Conservation (phyloP, 2,329 filamentous ascomycete genomes). For the Colletotrichum sp. region DNA sequence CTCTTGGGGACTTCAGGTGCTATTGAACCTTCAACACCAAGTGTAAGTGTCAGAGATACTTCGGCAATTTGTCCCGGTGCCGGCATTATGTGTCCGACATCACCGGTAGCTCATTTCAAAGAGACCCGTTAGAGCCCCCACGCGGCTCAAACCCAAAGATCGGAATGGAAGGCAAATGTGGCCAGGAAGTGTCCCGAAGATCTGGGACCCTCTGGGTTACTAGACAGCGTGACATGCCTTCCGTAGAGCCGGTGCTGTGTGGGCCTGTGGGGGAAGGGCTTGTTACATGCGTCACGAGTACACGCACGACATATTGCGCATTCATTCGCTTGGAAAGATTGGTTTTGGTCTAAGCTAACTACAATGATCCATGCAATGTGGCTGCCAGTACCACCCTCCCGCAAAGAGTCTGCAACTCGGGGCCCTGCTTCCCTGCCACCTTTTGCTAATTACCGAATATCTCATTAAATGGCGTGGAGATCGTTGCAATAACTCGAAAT, state of each 20-base stretch:
- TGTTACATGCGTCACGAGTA: neutral
- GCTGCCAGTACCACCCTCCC: neutral
- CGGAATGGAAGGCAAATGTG: neutral
- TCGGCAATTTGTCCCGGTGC: constrained; percentile 1
- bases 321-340: neutral
- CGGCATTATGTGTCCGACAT: neutral
- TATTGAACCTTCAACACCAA: neutral
- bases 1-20: neutral
- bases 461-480: neutral
- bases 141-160: neutral
- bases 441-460: neutral
- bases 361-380: neutral
- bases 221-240: neutral
- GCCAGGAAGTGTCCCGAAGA: neutral
- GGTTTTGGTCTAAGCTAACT: neutral
- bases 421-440: neutral
- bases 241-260: neutral
- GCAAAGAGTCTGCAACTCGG: neutral
- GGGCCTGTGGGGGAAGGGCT: neutral
- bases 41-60: neutral
- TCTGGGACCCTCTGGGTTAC: neutral
- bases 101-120: constrained; percentile 9
- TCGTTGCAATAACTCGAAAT: neutral
- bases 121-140: constrained; percentile 1
- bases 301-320: neutral